Base-by-base conservation (phyloP, 169 alveolate genomes). In the Plasmodium cynomolgi region DNA sequence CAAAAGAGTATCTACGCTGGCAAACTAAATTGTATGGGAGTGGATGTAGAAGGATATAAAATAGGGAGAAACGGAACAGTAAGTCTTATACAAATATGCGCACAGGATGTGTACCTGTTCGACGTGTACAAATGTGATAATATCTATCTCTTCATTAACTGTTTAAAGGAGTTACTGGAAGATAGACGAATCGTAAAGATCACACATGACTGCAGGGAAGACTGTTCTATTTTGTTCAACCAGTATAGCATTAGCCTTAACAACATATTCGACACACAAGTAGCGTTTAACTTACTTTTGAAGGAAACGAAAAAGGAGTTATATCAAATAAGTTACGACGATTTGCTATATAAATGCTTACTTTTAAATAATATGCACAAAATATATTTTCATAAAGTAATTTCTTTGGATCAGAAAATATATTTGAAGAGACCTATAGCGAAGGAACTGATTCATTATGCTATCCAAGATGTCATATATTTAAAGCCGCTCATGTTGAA, bases 71-170 rank as follows among this genome's bases (percentile, higher is more conserved):
- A 85, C 81, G 93, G 93, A 2, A 85, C 71, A 47, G 85, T 85
- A 54, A 85, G 93, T 39, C 56, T 85, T 33, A 34, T 85, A 50
- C 93, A 85, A 54, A 31, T 85, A 50, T 85, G 93, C 62, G 33
- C 84, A 31, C 68, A 68, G 29, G 93, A 84, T 77, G 62, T 85
- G 6, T 85, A 85, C 41, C 54, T 85, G 37, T 85, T 85, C 68
- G 93, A 85, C 80, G 7, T 85, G 34, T 85, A 85, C 68, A 85
- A 75, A 85, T 85, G 93, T 75, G 85, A 85, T 85, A 85, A 85
- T 47, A 26, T 31, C 7, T 85, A 74, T 50, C 13, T 85, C 26
- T 85, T 85, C 62, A 56, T 54, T 15, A 74, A 41, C 9, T 74
- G 62, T 33, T 41, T 85, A 85, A 85, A n/a, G 81, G 93, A 85